phyloP scores from a whole-genome alignment of 495 filamentous ascomycete species.

The Neurospora sp. region DNA sequence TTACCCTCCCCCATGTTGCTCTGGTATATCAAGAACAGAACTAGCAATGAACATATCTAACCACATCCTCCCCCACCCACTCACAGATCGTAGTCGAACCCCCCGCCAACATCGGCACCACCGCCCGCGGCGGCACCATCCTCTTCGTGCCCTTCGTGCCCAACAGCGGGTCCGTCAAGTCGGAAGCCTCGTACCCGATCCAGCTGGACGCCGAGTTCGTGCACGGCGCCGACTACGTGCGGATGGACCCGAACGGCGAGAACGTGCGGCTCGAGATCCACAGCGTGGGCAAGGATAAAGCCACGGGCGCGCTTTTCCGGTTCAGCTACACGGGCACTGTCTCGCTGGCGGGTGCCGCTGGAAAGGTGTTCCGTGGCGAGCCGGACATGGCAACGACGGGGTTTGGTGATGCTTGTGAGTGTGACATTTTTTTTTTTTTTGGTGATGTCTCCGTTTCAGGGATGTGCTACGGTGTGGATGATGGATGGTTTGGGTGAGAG shows the following conservation, averaged over 20 bases:
- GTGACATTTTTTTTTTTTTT: not conserved
- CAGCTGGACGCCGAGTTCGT: constrained; percentile 38
- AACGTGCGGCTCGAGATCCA: constrained; percentile 44
- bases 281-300: constrained; percentile 31
- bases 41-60: not conserved
- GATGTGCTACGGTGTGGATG: not conserved
- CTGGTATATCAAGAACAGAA: not conserved
- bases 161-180: constrained; percentile 17
- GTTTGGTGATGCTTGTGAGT: constrained; percentile 50
- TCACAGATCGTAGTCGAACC: constrained; percentile 24
- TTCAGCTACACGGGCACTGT: constrained; percentile 44
- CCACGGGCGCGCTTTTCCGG: constrained; percentile 29
- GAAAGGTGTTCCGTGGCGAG: constrained; percentile 33
- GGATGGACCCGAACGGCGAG: constrained; percentile 35
- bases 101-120: constrained; percentile 16
- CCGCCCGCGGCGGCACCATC: constrained; percentile 16
- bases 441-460: not conserved
- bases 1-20: not conserved
- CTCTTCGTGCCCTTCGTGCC: constrained; percentile 22
- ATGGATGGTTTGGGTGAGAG: not conserved
- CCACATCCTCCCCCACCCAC: not conserved
- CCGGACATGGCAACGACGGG: constrained; percentile 40
- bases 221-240: constrained; percentile 46
- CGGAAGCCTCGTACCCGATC: constrained; percentile 24
- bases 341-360: constrained; percentile 24